A percentile compares a stretch with the other conserved stretches of the same genome.
These are phyloP conservation scores for Theileria luwenshuni DNA, from an alignment of 169 alveolate genomes.

Conservation along the genomic window DNA sequence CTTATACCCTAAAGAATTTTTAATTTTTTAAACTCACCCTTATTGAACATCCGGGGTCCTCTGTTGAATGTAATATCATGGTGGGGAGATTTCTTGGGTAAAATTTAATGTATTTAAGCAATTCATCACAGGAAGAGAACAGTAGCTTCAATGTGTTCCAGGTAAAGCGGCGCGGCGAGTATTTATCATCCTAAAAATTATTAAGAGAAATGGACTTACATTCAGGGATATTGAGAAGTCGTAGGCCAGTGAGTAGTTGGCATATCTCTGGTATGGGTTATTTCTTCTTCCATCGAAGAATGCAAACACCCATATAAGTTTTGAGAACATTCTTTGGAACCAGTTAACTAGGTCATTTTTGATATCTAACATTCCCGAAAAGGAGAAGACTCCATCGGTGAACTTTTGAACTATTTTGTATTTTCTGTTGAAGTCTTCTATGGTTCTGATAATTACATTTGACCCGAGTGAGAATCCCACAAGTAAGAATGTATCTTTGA, in stretches of 20 bases:
- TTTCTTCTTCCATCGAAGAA: not conserved
- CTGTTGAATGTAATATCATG: slow-evolving; percentile 54
- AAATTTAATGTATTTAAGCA: slow-evolving; percentile 28
- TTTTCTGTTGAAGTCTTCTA: slow-evolving; percentile 42
- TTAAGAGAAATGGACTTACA: not conserved
- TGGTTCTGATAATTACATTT: slow-evolving; percentile 51
- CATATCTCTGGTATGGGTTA: not conserved
- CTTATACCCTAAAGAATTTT: not conserved
- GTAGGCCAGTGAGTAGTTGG: not conserved
- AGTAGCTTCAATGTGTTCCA: slow-evolving; percentile 4
- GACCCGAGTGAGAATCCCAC: slow-evolving; percentile 76
- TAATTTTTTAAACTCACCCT: slow-evolving; percentile 3
- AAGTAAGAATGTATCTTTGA: slow-evolving; percentile 43
- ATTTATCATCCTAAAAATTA: slow-evolving; percentile 2
- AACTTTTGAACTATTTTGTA: slow-evolving; percentile 12
- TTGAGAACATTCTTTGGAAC: not conserved
- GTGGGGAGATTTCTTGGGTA: slow-evolving; percentile 62
- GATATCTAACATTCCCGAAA: slow-evolving; percentile 72
- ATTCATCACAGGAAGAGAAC: slow-evolving; percentile 28
- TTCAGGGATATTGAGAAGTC: slow-evolving; percentile 2
- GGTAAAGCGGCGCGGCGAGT: not conserved
- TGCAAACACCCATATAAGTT: not conserved
- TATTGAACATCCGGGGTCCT: slow-evolving; percentile 58
- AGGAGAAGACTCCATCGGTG: slow-evolving; percentile 63
- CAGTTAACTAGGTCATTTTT: not conserved